Percentiles rank a stretch among this genome's conserved stretches.
phyloP scores from a whole-genome alignment of 164 flowering plant genomes.

The Vitis cinerea region DNA sequence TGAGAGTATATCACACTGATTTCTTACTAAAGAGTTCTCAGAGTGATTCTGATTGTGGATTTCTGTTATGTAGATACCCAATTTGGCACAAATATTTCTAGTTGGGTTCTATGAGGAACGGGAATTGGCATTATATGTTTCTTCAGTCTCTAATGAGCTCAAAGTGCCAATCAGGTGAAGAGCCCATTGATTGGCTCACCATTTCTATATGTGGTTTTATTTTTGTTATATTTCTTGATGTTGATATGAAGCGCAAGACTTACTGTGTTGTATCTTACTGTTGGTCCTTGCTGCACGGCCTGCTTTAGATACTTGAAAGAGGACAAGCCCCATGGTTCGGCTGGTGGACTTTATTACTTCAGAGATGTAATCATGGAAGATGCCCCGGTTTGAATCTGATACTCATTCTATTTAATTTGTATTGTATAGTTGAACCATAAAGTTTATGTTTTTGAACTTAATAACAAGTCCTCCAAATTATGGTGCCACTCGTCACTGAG shows the following conservation, averaged over 20 bases:
- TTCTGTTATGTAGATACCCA: slow-evolving; percentile 60
- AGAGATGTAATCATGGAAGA: slow-evolving; percentile 93
- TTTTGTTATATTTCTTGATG: too few species aligned
- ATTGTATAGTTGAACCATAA: neutral
- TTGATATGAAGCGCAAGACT: neutral
- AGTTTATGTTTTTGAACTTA: neutral
- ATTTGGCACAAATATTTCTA: slow-evolving; percentile 76
- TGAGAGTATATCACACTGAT: too few species aligned
- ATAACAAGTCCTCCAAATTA: too few species aligned
- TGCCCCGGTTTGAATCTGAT: slow-evolving; percentile 54
- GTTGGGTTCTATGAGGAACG: slow-evolving; percentile 94
- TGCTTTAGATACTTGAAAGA: slow-evolving; percentile 79
- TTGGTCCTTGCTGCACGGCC: neutral
- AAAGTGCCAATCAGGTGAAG: slow-evolving; percentile 84
- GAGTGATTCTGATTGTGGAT: neutral
- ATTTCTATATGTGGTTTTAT: neutral
- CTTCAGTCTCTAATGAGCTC: slow-evolving; percentile 87
- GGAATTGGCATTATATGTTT: slow-evolving; percentile 84
- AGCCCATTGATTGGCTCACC: neutral
- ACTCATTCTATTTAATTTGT: slow-evolving; percentile 1
- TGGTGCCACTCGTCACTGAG: too few species aligned
- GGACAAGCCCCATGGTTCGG: slow-evolving; percentile 97
- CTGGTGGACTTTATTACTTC: slow-evolving; percentile 89
- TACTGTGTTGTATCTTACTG: neutral
- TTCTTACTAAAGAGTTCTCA: neutral